These are phyloP conservation scores for Penicillium maclennaniae DNA, from an alignment of 495 filamentous ascomycete genomes.

Conservation along the genomic window DNA sequence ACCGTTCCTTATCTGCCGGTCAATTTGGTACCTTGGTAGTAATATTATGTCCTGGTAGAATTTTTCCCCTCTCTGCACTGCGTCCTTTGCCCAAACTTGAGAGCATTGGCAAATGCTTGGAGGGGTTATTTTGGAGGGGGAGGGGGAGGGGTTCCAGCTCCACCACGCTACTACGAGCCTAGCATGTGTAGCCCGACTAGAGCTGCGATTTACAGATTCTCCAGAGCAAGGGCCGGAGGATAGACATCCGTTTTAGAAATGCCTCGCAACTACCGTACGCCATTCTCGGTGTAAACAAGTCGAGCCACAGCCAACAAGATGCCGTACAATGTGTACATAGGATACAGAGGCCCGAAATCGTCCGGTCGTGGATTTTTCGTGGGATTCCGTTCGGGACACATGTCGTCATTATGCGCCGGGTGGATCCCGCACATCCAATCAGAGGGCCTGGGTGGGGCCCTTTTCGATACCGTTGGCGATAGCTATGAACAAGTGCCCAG, in stretches of 20 bases:
- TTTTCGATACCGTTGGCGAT: background rate
- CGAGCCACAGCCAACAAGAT: background rate
- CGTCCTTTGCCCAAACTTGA: background rate
- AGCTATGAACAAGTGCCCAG: background rate
- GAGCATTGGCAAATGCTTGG: background rate
- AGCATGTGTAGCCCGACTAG: no score
- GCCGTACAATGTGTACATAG: background rate
- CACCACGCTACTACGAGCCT: background rate
- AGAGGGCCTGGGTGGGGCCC: background rate
- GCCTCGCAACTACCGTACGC: background rate
- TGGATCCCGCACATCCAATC: background rate
- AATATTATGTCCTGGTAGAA: background rate
- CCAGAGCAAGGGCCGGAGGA: background rate
- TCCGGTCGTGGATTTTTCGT: background rate
- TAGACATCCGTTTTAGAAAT: background rate
- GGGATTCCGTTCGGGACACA: background rate
- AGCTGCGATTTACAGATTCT: background rate
- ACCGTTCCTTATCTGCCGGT: background rate
- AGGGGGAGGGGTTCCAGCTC: background rate
- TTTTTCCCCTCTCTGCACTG: no score
- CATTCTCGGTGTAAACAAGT: background rate
- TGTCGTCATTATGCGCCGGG: background rate
- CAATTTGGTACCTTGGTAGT: background rate
- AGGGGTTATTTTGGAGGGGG: background rate
- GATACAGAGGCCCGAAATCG: background rate